Evolutionary conservation across 2,329 filamentous ascomycete species (phyloP).

Genomic region (Raffaelea albimanens): DNA sequence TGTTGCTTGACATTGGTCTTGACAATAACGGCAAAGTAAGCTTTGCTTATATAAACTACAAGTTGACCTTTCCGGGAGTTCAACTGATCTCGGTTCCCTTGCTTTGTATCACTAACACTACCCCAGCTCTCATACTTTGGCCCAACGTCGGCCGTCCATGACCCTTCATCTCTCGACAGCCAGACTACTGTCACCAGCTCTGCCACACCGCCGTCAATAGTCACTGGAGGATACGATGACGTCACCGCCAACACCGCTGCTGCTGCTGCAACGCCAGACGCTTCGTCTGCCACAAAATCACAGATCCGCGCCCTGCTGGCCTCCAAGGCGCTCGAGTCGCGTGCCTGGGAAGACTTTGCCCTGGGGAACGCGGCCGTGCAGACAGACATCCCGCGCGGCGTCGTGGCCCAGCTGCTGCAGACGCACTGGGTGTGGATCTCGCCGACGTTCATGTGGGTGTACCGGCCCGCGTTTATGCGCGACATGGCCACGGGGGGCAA

Average conservation of each 20-base stretch:
- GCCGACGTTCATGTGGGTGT: constrained; percentile 21
- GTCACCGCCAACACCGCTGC: too few relatives aligned
- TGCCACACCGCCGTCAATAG: too few relatives aligned
- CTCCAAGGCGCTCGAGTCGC: constrained; percentile 14
- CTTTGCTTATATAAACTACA: too few relatives aligned
- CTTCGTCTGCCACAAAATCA: constrained; percentile 7
- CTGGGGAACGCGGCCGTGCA: constrained; percentile 16
- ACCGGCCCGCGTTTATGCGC: constrained; percentile 19
- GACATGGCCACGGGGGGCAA: constrained; percentile 19
- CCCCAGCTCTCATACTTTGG: constrained; percentile 18
- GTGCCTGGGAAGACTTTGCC: constrained; percentile 18
- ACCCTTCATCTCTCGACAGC: constrained; percentile 9
- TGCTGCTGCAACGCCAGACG: background rate
- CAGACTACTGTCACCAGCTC: too few relatives aligned
- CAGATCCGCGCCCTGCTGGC: constrained; percentile 13
- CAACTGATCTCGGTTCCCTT: too few relatives aligned
- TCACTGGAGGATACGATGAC: too few relatives aligned
- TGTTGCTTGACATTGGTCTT: too few relatives aligned
- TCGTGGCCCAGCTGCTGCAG: constrained; percentile 15
- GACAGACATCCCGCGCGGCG: constrained; percentile 12
- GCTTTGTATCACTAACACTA: too few relatives aligned
- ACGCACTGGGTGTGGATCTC: constrained; percentile 17
- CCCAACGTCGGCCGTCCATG: constrained; percentile 19
- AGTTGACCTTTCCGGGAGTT: too few relatives aligned
- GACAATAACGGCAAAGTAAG: too few relatives aligned